Evolutionary conservation across 2,329 filamentous ascomycete species (phyloP), one percentile per base, ranked within the genome.

Genomic region (Aspergillus sp.): DNA sequence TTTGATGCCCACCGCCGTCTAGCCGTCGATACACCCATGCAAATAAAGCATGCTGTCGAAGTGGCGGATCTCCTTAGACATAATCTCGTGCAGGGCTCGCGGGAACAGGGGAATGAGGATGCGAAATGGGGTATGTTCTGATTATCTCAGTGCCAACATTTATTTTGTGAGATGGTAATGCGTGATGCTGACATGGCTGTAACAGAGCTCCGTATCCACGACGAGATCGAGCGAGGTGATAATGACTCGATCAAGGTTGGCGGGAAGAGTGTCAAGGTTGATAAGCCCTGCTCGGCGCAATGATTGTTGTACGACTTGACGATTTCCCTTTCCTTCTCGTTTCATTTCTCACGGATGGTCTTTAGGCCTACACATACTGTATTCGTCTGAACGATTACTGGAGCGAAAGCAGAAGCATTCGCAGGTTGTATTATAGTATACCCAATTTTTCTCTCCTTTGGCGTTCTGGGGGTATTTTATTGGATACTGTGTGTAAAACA

Each of bases 141-240:
- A 27, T 33, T 44, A 43, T 38, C 44, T 30, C 7, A 19, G 15
- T 1, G 27, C 4, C 3, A 7, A 19, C 13, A 4, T 39, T 12
- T 4, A 7, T 3, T n/a, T 13, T 15, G 3, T 15, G 20, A 22
- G 20, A 15, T 39, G 17, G 15, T 22, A 12, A 10, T 17, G 7
- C 1, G 19, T 39, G n/a, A 3, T 46, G n/a, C 41, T 55, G 38
- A 61, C 30, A 33, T 20, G 5, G 35, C 4, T 33, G 19, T 53
- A 58, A 55, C 57, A 96, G 90, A 86, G 64, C 73, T 97, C 49
- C 80, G 85, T 45, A 96, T 98, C 70, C 93, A 97, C 67, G 80
- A 95, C 52, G 75, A 95, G 55, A 98, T 86, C 25, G 91, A 98
- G 69, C 79, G 88, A 55, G 90, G 93, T 46, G 87, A 97, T 70